Percentiles rank a stretch among this genome's conserved stretches.
Conservation (phyloP, 495 filamentous ascomycete species). For the Penicillium nucicola region DNA sequence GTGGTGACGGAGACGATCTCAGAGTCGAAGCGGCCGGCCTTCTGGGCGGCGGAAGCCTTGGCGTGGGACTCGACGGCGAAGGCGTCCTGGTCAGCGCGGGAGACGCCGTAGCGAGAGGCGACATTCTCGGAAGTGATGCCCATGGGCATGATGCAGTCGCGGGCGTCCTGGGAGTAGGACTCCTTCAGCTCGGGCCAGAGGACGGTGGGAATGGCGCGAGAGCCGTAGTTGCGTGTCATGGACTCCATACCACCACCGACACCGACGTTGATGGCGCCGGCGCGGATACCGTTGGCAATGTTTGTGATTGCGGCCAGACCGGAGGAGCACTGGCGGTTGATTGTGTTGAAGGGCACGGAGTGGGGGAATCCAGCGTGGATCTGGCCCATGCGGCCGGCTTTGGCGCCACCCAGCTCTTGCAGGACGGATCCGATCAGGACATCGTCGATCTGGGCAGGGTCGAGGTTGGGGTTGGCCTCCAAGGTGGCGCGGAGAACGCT, state of each 20-base stretch:
- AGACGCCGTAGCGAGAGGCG: constrained; percentile 71
- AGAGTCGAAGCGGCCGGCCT: constrained; percentile 63
- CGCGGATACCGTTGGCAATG: constrained; percentile 67
- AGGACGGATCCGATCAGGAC: constrained; percentile 84
- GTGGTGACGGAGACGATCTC: constrained; percentile 76
- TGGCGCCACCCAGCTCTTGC: constrained; percentile 84
- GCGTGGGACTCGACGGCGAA: constrained; percentile 74
- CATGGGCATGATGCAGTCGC: constrained; percentile 92
- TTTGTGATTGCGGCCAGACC: constrained; percentile 70
- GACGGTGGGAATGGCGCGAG: constrained; percentile 74
- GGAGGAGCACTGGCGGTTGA: constrained; percentile 83
- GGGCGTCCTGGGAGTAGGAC: constrained; percentile 61
- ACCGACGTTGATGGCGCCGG: constrained; percentile 71
- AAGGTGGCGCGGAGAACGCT: constrained; percentile 81
- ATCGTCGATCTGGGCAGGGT: constrained; percentile 70
- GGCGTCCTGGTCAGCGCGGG: constrained; percentile 72
- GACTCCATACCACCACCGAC: constrained; percentile 90
- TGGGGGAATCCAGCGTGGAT: constrained; percentile 77
- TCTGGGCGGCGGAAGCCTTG: constrained; percentile 66
- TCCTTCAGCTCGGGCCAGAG: constrained; percentile 73
- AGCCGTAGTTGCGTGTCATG: constrained; percentile 89
- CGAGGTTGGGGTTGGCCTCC: constrained; percentile 68
- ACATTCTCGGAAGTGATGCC: constrained; percentile 92
- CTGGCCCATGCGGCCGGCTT: constrained; percentile 88
- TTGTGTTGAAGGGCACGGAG: constrained; percentile 72